phyloP scores from a whole-genome alignment of 345 rosid genomes.

The Psidium guajava region DNA sequence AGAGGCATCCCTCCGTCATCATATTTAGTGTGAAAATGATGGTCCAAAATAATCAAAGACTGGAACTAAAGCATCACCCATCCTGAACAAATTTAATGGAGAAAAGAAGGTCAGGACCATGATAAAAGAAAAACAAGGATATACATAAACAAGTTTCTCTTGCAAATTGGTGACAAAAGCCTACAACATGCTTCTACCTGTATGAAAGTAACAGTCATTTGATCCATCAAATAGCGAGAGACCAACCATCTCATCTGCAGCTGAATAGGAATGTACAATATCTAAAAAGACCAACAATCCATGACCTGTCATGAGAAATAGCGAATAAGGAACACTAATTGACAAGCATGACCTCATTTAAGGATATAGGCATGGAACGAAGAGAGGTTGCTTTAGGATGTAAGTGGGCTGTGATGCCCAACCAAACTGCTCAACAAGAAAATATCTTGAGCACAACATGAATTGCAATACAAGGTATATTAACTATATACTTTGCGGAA shows the following conservation, averaged over 20 bases:
- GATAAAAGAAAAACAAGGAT: not conserved
- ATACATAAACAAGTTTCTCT: conserved; percentile 30
- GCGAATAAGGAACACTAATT: not conserved
- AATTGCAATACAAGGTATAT: not conserved
- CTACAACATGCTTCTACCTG: conserved; percentile 36
- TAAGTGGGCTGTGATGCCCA: not conserved
- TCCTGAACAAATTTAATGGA: not conserved
- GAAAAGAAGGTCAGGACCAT: not conserved
- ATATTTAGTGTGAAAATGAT: not conserved
- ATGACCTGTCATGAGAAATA: conserved; percentile 34
- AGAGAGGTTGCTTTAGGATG: not conserved
- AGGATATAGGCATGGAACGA: not conserved
- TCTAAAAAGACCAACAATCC: conserved; percentile 85
- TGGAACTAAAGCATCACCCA: not conserved
- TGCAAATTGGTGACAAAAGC: not conserved
- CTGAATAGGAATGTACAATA: conserved; percentile 90
- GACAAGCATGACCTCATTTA: not conserved
- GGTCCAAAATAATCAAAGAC: not conserved
- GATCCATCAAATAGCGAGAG: conserved; percentile 89
- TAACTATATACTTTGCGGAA: not conserved
- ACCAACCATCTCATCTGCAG: conserved; percentile 97
- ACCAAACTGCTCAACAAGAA: not conserved
- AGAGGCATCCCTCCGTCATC: not conserved
- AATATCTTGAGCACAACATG: not conserved
- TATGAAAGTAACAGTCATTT: conserved; percentile 90